Evolutionary conservation across 1,284 basidiomycete genomes (phyloP), one percentile per base, ranked within the genome.

Genomic region (Ceratobasidium theobromae): DNA sequence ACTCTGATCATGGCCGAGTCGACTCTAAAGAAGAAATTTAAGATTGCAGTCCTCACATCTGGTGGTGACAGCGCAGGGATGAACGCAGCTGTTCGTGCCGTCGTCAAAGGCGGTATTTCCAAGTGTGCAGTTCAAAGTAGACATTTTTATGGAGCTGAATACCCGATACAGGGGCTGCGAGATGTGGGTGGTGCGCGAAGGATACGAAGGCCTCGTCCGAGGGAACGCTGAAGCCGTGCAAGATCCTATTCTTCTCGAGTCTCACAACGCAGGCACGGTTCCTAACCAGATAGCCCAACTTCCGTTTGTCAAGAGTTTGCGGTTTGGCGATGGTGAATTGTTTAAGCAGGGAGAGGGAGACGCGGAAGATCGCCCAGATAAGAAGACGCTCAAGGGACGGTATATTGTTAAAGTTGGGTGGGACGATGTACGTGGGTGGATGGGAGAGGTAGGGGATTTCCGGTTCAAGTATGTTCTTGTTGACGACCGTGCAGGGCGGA

Each of bases 31-130:
- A 76, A 77, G 72, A 79, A 79, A 73, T 91, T 94, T 82, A 89
- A 89, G 79, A 82, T 95, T 74, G 95, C 95, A 4, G 89, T 98
- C 60, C 86, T 99, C 73, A 99, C 96, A 1, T 94, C 91, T 0
- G 97, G 96, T 67, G 96, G 97, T 73, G 96, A 99, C 81, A 93
- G 91, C 76, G 95, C 97, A 51, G 96, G 92, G 72, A 95, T 96
- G 94, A 97, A 97, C 76, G 93, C 95, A 35, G 93, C 89, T 60
- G 94, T 97, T 54, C 89, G 95, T 70, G 84, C 93, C 1, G 88
- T 95, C 45, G 94, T 97, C 69, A 92, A 94, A 77, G 86, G 86
- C 71, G 92, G 88, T 48, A 95, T 98, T 71, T 82, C 93, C 69
- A 89, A 88, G 93, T 93, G 35, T 38, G 9, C 16, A 38, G 9